Conservation (phyloP, 129 eudicot genomes). For the Flaveria brownii region DNA sequence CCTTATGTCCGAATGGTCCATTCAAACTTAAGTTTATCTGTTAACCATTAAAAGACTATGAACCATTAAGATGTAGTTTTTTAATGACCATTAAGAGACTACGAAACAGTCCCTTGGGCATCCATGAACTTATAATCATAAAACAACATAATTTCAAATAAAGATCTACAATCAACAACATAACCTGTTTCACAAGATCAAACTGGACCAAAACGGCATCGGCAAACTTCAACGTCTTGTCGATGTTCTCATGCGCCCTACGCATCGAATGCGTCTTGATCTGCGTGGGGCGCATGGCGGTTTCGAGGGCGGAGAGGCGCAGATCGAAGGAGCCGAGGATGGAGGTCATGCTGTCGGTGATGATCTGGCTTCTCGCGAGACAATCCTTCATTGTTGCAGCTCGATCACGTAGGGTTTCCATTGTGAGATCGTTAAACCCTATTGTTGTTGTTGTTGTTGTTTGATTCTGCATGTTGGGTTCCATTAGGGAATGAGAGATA, state of each 20-base stretch:
- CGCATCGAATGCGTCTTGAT: constrained; percentile 79
- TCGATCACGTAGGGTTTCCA: constrained; percentile 70
- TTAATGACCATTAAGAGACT: no score
- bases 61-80: no score
- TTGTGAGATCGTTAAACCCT: constrained; percentile 43
- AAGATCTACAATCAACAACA: no score
- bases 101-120: no score
- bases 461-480: background rate
- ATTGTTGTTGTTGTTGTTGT: constrained; percentile 10
- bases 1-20: no score
- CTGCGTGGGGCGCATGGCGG: constrained; percentile 99
- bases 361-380: constrained; percentile 61
- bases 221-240: constrained; percentile 75
- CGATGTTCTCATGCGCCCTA: constrained; percentile 90
- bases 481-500: background rate
- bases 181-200: constrained; percentile 74
- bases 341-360: constrained; percentile 76
- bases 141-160: no score
- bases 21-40: no score
- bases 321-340: constrained; percentile 92
- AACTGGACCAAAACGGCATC: constrained; percentile 63
- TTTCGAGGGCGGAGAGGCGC: constrained; percentile 94
- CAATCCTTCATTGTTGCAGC: constrained; percentile 72
- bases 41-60: no score
- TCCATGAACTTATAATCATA: no score